Evolutionary conservation across 2,329 filamentous ascomycete genomes (phyloP), one percentile per base, ranked within the genome.

Genomic region (Aureobasidium sp.): DNA sequence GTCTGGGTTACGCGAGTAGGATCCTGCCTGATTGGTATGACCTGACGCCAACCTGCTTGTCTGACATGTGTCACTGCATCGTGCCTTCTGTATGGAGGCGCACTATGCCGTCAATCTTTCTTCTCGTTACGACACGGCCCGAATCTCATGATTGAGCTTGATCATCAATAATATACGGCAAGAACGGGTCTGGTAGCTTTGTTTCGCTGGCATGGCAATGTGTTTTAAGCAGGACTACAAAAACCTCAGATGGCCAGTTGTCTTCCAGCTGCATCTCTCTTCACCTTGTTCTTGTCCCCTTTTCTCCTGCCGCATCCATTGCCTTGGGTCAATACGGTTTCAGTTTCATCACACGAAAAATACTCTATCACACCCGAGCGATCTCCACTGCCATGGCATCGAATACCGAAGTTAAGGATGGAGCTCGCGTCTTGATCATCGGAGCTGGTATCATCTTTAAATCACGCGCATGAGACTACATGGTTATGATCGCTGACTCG

Each of bases 371-470:
- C 26, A 48, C 3, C 8, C 12, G 29, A 48, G 13, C 26, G 44
- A 17, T 5, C 20, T 32, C 15, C 46, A 20, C 8, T 10, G 9
- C 20, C 7, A 48, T 48, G 46, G 27, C 15, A 32, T 17, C 46
- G n/a, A 32, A 32, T n/a, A 48, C 46, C 8, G 46, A 34, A 20
- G 6, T 7, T 17, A 32, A 17, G 27, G 46, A n/a, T 48, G 46
- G 5, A n/a, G 15, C 51, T 24, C 63, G 55, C 46, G 63, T 71
- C 51, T 48, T 71, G n/a, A 68, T 70, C 60, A 66, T 71, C 17
- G 69, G 69, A 15, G 69, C 66, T 13, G 61, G 63, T 62, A 56
- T 59, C 36, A 24, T 7, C 13, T 50, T 15, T 20, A 24, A 3
- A n/a, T 5, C 24, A 32, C 41, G 27, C 5, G 36, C 26, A 13